Evolutionary conservation across 2,329 filamentous ascomycete genomes (phyloP).

Genomic region (Penicillium capsulatum): DNA sequence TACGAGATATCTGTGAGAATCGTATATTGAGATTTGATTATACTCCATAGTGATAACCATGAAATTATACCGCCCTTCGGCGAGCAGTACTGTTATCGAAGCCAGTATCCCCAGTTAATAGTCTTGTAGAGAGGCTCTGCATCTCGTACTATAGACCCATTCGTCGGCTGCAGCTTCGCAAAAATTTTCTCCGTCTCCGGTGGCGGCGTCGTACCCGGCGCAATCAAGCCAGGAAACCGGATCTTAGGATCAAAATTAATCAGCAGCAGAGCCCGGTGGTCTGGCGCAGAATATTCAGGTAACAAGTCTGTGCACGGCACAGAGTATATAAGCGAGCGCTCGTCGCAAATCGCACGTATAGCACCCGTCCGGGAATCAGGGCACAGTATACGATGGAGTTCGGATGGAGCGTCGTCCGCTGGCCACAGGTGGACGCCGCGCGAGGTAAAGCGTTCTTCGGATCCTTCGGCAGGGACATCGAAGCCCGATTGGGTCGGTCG

Average conservation of each 20-base stretch:
- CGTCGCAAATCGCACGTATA: constrained; percentile 36
- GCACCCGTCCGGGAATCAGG: constrained; percentile 32
- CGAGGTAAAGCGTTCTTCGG: constrained; percentile 39
- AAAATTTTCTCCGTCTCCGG: constrained; percentile 3
- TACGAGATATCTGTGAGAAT: too few species aligned
- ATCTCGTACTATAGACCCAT: constrained; percentile 8
- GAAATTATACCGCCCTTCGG: too few species aligned
- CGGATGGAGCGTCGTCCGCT: constrained; percentile 35
- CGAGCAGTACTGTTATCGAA: too few species aligned
- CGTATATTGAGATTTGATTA: too few species aligned
- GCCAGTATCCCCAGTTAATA: constrained; percentile 18
- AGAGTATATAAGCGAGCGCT: constrained; percentile 41
- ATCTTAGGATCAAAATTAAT: constrained; percentile 41
- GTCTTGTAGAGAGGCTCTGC: constrained; percentile 13
- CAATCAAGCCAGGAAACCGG: constrained; percentile 19
- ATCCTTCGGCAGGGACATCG: constrained; percentile 28
- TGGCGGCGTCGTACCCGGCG: constrained; percentile 2
- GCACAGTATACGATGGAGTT: constrained; percentile 39
- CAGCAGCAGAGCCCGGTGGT: constrained; percentile 34
- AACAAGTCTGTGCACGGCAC: constrained; percentile 26
- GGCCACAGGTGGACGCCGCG: constrained; percentile 43
- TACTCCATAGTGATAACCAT: too few species aligned
- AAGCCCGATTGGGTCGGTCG: constrained; percentile 25
- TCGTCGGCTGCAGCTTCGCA: neutral
- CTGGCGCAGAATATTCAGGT: neutral